Percentiles rank a stretch among this genome's conserved stretches.
These are phyloP conservation scores for Candida khao-thaluensis DNA, from an alignment of 805 yeast genomes.

Conservation along the genomic window DNA sequence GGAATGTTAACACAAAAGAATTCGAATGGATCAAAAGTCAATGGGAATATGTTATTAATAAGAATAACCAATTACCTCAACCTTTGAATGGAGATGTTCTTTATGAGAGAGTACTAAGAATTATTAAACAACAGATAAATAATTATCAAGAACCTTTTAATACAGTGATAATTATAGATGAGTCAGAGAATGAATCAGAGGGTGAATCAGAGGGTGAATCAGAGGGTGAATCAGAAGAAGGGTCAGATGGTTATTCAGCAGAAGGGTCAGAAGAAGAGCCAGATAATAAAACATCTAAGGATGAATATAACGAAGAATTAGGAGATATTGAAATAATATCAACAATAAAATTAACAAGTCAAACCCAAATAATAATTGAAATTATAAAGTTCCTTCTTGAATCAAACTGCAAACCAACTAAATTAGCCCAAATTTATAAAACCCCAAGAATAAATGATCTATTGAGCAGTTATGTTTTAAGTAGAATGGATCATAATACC, in stretches of 20 bases:
- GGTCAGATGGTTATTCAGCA: too few species aligned
- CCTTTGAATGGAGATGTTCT: not conserved
- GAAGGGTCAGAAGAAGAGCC: too few species aligned
- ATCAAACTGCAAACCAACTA: slow-evolving; percentile 16
- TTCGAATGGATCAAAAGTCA: not conserved
- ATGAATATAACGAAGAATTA: too few species aligned
- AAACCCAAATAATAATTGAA: slow-evolving; percentile 24
- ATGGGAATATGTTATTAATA: not conserved
- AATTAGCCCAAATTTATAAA: slow-evolving; percentile 22
- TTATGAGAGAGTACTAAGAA: not conserved
- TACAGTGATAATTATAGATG: not conserved
- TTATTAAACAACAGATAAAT: not conserved
- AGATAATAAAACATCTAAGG: too few species aligned
- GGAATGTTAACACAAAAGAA: not conserved
- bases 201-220: too few species aligned
- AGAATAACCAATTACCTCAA: not conserved
- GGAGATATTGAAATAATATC: slow-evolving; percentile 8
- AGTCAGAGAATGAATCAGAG: not conserved
- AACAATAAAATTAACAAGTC: slow-evolving; percentile 15
- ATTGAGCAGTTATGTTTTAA: slow-evolving; percentile 17
- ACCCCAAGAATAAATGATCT: slow-evolving; percentile 17
- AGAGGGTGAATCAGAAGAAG: not conserved
- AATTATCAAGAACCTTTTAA: not conserved
- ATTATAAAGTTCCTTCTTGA: slow-evolving; percentile 23
- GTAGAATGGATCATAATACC: slow-evolving; percentile 2